Evolutionary conservation across 164 flowering plant species (phyloP).

Genomic region (Chimonanthus praecox): DNA sequence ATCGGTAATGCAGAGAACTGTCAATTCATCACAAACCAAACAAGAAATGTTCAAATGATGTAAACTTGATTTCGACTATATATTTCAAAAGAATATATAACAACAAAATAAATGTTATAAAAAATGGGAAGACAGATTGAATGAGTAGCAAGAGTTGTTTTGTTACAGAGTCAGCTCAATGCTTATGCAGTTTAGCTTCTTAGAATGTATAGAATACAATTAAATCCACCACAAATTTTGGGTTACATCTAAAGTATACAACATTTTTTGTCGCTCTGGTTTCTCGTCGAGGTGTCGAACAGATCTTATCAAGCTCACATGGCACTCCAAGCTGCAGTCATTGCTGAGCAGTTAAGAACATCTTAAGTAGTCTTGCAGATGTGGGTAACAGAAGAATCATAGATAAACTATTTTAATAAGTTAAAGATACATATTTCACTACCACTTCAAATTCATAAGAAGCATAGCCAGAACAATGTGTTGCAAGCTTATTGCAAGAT

Average conservation of each 20-base stretch:
- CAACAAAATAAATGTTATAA: too few species aligned
- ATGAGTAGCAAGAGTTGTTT: too few species aligned
- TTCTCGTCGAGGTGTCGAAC: not conserved
- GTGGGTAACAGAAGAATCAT: not conserved
- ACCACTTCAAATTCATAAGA: not conserved
- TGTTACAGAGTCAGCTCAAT: not conserved
- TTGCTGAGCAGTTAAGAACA: not conserved
- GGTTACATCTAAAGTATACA: not conserved
- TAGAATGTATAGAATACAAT: too few species aligned
- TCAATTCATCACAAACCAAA: too few species aligned
- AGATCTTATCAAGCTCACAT: not conserved
- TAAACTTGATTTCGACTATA: too few species aligned
- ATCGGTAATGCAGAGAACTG: too few species aligned
- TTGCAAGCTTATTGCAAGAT: not conserved
- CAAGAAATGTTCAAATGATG: too few species aligned
- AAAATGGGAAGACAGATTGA: too few species aligned
- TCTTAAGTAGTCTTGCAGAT: not conserved
- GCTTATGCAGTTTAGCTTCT: not conserved
- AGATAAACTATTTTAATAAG: too few species aligned
- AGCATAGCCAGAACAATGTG: not conserved
- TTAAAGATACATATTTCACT: not conserved
- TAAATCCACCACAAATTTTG: too few species aligned
- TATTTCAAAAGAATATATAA: too few species aligned
- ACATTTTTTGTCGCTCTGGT: not conserved
- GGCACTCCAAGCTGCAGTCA: not conserved